A percentile compares a stretch with the other conserved stretches of the same genome.
Evolutionary conservation across 2,329 filamentous ascomycete species (phyloP).

Genomic region (Penicillium hordei): DNA sequence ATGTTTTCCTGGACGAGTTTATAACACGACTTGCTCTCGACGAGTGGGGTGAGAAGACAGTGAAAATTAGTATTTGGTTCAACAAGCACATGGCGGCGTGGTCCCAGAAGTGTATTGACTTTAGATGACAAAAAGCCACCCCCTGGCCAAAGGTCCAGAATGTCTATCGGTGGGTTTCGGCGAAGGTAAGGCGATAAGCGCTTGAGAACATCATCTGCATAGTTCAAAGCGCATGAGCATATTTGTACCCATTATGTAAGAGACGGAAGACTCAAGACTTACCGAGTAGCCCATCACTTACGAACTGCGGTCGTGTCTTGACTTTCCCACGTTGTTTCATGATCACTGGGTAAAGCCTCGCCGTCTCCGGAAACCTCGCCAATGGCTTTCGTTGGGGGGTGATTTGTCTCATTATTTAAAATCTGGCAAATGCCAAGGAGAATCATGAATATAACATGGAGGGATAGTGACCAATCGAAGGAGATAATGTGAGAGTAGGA

Average conservation of each 20-base stretch:
- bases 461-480: background rate
- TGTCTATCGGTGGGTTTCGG: constrained; percentile 73
- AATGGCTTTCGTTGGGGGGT: background rate
- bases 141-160: constrained; percentile 85
- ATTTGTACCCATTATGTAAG: background rate
- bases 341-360: constrained; percentile 1
- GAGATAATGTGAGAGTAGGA: background rate
- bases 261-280: constrained; percentile 11
- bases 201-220: constrained; percentile 63
- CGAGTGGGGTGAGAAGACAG: constrained; percentile 61
- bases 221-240: constrained; percentile 16
- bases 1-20: constrained; percentile 54
- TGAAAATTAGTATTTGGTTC: constrained; percentile 62
- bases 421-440: background rate
- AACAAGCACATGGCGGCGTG: constrained; percentile 78
- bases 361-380: constrained; percentile 25
- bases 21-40: constrained; percentile 49
- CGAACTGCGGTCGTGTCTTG: constrained; percentile 23
- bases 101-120: constrained; percentile 71
- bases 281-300: constrained; percentile 39
- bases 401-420: background rate
- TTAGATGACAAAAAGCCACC: constrained; percentile 74
- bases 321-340: constrained; percentile 1
- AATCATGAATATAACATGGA: background rate
- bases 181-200: constrained; percentile 69